Conservation (phyloP, 2,329 filamentous ascomycete genomes). For the Huntiella abstrusa region DNA sequence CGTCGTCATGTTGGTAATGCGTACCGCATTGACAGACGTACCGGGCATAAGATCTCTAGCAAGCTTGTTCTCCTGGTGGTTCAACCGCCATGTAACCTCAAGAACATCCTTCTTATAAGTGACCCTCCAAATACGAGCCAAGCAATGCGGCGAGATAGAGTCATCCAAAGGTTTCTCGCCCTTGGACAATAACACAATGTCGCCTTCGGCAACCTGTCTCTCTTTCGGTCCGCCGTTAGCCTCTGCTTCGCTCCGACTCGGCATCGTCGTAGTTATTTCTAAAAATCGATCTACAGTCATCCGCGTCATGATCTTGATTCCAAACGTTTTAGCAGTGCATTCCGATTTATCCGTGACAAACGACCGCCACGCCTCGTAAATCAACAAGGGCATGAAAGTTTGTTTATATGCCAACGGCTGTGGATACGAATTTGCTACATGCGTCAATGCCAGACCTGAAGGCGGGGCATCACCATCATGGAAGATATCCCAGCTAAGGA, state of each 20-base stretch:
- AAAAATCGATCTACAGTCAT: constrained; percentile 84
- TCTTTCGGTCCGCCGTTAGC: constrained; percentile 23
- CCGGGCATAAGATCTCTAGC: constrained; percentile 47
- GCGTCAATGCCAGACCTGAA: constrained; percentile 49
- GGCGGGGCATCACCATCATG: constrained; percentile 75
- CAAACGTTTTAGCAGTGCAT: constrained; percentile 58
- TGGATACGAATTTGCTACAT: constrained; percentile 60
- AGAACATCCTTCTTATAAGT: constrained; percentile 63
- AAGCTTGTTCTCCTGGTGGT: constrained; percentile 45
- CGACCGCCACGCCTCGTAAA: constrained; percentile 88
- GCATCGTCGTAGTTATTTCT: constrained; percentile 74
- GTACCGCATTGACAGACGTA: constrained; percentile 51
- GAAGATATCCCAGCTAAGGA: constrained; percentile 91
- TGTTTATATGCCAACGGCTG: constrained; percentile 65
- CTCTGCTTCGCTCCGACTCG: constrained; percentile 21
- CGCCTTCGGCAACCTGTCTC: constrained; percentile 57
- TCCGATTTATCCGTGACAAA: constrained; percentile 86
- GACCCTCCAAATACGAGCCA: constrained; percentile 66
- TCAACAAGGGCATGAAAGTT: constrained; percentile 76
- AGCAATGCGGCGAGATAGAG: constrained; percentile 52
- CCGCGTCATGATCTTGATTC: constrained; percentile 72
- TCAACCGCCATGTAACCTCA: constrained; percentile 74
- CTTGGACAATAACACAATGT: constrained; percentile 73
- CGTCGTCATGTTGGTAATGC: constrained; percentile 82
- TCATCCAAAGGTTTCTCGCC: constrained; percentile 50